Percentiles rank a stretch among this genome's conserved stretches.
Evolutionary conservation across 495 filamentous ascomycete genomes (phyloP).

Genomic region (Aspergillus hancockii): DNA sequence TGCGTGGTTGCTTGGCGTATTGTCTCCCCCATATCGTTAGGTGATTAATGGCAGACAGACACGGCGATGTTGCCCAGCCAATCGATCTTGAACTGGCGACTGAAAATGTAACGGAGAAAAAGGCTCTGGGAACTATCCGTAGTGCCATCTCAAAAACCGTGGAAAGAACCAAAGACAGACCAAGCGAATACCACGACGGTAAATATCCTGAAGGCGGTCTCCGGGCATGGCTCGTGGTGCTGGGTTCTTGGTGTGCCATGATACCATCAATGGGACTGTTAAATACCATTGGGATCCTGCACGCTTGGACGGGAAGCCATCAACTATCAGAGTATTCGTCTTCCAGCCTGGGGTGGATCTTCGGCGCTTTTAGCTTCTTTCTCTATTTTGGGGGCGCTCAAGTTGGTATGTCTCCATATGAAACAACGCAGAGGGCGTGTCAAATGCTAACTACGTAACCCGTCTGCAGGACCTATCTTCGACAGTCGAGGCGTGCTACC

Average conservation of each 20-base stretch:
- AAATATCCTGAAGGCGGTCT: conserved; percentile 65
- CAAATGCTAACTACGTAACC: not conserved
- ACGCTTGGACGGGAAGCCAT: conserved; percentile 57
- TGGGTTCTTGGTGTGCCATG: conserved; percentile 64
- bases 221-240: conserved; percentile 65
- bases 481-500: conserved; percentile 30
- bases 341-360: conserved; percentile 72
- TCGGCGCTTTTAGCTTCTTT: conserved; percentile 65
- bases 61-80: not conserved
- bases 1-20: not conserved
- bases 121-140: not conserved
- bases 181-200: not conserved
- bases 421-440: too few relatives aligned
- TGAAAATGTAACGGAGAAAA: not conserved
- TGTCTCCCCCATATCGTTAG: not conserved
- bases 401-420: conserved; percentile 21
- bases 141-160: not conserved
- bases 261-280: conserved; percentile 66
- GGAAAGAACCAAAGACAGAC: not conserved
- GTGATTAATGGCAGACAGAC: not conserved
- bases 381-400: conserved; percentile 51
- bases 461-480: conserved; percentile 28
- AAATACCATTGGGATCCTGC: conserved; percentile 67
- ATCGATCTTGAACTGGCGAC: not conserved
- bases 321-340: conserved; percentile 53